Conservation (phyloP, 129 eudicot genomes). For the Silybum marianum region DNA sequence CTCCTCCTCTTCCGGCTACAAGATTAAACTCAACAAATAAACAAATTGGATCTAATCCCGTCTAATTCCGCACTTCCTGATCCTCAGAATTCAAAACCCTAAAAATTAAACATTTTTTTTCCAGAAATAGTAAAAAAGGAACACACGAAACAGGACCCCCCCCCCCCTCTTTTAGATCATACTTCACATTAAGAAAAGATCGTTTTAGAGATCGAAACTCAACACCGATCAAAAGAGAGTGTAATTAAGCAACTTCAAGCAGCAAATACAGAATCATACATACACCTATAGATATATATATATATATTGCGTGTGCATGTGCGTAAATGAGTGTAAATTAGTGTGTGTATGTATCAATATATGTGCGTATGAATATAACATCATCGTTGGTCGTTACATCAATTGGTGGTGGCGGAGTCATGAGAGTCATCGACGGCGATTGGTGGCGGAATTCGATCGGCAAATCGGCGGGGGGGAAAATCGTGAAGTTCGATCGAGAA, state of each 20-base stretch:
- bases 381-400: slow-evolving; percentile 36
- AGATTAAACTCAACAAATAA: slow-evolving; percentile 11
- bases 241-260: not conserved
- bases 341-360: not conserved
- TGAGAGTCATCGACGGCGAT: slow-evolving; percentile 65
- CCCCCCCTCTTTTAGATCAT: slow-evolving; percentile 11
- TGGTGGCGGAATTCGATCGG: slow-evolving; percentile 37
- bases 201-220: slow-evolving; percentile 18
- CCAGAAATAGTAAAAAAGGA: slow-evolving; percentile 8
- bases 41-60: slow-evolving; percentile 32
- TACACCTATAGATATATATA: not conserved
- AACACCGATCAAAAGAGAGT: not conserved
- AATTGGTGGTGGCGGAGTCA: slow-evolving; percentile 62
- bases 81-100: slow-evolving; percentile 45
- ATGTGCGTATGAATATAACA: not conserved
- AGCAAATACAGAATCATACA: slow-evolving; percentile 7
- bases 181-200: slow-evolving; percentile 8
- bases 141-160: slow-evolving; percentile 6
- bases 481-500: slow-evolving; percentile 35
- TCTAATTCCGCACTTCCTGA: slow-evolving; percentile 18
- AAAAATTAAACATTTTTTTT: slow-evolving; percentile 18
- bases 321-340: not conserved
- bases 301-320: slow-evolving; percentile 21
- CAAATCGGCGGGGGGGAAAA: slow-evolving; percentile 32
- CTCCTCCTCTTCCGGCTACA: slow-evolving; percentile 88